phyloP scores from a whole-genome alignment of 257 asterid genomes.

The Craterostigma plantagineum region DNA sequence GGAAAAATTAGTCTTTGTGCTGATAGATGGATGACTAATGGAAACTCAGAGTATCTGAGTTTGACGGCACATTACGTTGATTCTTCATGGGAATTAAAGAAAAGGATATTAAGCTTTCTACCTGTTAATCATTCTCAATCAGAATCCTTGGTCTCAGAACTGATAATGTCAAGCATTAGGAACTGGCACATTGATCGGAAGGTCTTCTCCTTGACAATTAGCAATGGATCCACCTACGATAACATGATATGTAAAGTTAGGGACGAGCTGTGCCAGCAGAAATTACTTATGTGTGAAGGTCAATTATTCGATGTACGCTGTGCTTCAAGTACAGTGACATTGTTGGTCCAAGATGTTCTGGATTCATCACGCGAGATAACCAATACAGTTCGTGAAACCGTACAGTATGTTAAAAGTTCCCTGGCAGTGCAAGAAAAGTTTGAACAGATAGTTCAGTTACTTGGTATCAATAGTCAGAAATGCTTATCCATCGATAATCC shows the following conservation, averaged over 20 bases:
- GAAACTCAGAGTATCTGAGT: conserved; percentile 46
- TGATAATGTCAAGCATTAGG: conserved; percentile 48
- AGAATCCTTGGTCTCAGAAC: conserved; percentile 47
- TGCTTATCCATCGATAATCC: conserved; percentile 40
- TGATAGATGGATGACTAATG: conserved; percentile 52
- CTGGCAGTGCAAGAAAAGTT: conserved; percentile 56
- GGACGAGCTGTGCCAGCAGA: conserved; percentile 61
- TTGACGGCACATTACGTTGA: conserved; percentile 72
- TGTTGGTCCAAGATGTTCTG: conserved; percentile 61
- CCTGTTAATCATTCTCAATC: conserved; percentile 51
- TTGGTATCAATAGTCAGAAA: conserved; percentile 36
- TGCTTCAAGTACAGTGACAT: conserved; percentile 69
- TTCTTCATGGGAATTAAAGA: conserved; percentile 67
- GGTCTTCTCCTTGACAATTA: conserved; percentile 67
- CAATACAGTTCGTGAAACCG: conserved; percentile 51
- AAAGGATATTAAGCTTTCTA: conserved; percentile 49
- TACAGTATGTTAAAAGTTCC: conserved; percentile 50
- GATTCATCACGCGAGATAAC: conserved; percentile 47
- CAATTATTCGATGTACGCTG: conserved; percentile 75
- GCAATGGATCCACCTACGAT: conserved; percentile 37
- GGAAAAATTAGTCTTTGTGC: conserved; percentile 74
- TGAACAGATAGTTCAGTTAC: conserved; percentile 44
- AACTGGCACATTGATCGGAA: conserved; percentile 77
- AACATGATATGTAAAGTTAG: conserved; percentile 43
- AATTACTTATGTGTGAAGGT: conserved; percentile 76